These are phyloP conservation scores for Mycena rebaudengoi DNA, from an alignment of 768 basidiomycete genomes.

Conservation along the genomic window DNA sequence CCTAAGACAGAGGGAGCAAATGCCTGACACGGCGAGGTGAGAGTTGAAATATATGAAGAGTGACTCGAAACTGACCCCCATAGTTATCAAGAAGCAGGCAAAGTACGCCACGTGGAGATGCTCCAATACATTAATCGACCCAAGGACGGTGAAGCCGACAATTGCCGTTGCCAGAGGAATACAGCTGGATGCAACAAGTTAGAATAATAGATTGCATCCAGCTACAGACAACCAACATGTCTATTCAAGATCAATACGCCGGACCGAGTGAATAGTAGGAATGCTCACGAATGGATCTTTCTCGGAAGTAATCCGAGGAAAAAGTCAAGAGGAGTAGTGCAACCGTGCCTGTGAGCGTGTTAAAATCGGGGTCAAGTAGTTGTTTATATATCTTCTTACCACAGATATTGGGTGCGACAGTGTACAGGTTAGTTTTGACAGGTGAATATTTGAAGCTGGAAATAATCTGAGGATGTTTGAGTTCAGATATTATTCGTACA, in stretches of 20 bases:
- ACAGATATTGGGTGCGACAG: constrained; percentile 61
- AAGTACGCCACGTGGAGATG: constrained; percentile 58
- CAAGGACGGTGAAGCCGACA: constrained; percentile 55
- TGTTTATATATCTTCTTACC: constrained; percentile 33
- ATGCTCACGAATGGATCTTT: constrained; percentile 56
- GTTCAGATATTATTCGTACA: constrained; percentile 49
- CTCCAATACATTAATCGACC: constrained; percentile 50
- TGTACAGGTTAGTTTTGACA: constrained; percentile 61
- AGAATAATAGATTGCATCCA: not conserved
- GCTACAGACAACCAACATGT: constrained; percentile 21
- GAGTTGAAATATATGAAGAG: not conserved
- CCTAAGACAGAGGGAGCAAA: constrained; percentile 57
- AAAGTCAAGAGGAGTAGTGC: constrained; percentile 55
- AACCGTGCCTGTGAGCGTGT: constrained; percentile 44
- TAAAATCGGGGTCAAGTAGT: too few species aligned
- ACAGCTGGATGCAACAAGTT: constrained; percentile 38
- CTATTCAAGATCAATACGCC: constrained; percentile 8
- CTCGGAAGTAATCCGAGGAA: constrained; percentile 60
- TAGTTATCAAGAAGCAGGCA: constrained; percentile 61
- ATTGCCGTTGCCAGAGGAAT: constrained; percentile 50
- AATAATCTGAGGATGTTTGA: constrained; percentile 34
- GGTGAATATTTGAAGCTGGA: constrained; percentile 29
- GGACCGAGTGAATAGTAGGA: constrained; percentile 26
- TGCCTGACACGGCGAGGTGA: constrained; percentile 38
- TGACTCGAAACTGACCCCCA: constrained; percentile 45